Evolutionary conservation across 192 early-diverging fungal genomes (phyloP).

Genomic region (Martensiomyces pterosporus): DNA sequence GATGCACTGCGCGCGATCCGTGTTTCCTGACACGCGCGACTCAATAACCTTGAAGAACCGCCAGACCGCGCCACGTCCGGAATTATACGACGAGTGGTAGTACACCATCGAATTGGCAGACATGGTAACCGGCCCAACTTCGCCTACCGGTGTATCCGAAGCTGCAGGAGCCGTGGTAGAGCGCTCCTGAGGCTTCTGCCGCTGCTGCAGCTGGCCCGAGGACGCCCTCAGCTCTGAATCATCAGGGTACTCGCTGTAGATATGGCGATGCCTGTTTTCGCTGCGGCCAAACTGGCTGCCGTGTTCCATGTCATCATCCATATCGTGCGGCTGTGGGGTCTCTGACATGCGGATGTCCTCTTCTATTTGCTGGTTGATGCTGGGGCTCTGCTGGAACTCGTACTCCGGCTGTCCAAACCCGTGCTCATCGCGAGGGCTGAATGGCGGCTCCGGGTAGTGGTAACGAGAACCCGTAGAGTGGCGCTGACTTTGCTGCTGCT

Average conservation of each 20-base stretch:
- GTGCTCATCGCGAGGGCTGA: no score
- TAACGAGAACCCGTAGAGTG: background rate
- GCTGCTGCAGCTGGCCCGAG: background rate
- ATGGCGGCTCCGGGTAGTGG: background rate
- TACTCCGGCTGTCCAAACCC: no score
- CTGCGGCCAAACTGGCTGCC: background rate
- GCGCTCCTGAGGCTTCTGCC: background rate
- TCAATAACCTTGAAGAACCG: constrained; percentile 48
- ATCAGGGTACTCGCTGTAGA: no score
- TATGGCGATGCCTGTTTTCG: background rate
- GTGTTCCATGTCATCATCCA: background rate
- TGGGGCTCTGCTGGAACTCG: constrained; percentile 5
- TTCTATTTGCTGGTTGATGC: constrained; percentile 16
- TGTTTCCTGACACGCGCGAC: constrained; percentile 47
- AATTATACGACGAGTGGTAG: constrained; percentile 46
- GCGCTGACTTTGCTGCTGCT: background rate
- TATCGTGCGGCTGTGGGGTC: constrained; percentile 23
- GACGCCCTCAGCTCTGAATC: no score
- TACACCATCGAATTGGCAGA: constrained; percentile 35
- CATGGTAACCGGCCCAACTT: constrained; percentile 31
- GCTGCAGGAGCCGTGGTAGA: constrained; percentile 1
- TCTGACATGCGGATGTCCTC: constrained; percentile 50
- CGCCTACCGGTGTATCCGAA: constrained; percentile 4
- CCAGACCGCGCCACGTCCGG: constrained; percentile 48
- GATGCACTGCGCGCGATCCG: constrained; percentile 49